phyloP scores from a whole-genome alignment of 768 basidiomycete species.

The Gloeopeniophorella convolvens region DNA sequence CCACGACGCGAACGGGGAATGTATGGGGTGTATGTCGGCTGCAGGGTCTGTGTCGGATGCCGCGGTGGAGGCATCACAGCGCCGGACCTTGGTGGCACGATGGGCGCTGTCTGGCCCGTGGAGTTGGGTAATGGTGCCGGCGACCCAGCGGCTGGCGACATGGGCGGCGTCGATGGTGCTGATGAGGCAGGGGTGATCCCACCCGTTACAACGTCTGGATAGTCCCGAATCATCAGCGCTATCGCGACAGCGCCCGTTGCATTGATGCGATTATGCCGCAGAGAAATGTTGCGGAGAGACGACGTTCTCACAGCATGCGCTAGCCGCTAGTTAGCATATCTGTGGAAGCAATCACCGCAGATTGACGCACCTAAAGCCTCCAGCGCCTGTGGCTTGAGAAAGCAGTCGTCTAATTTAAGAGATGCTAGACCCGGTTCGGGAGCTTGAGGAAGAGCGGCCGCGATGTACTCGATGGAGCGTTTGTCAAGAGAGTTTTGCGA shows the following conservation, averaged over 20 bases:
- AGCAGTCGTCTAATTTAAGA: slow-evolving; percentile 84
- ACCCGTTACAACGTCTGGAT: slow-evolving; percentile 65
- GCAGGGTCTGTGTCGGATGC: slow-evolving; percentile 44
- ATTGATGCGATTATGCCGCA: slow-evolving; percentile 83
- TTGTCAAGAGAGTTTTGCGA: slow-evolving; percentile 84
- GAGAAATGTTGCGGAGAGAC: slow-evolving; percentile 78
- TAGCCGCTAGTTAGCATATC: slow-evolving; percentile 26
- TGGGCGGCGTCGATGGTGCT: slow-evolving; percentile 22
- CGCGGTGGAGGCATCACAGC: slow-evolving; percentile 43
- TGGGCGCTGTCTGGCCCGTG: slow-evolving; percentile 29
- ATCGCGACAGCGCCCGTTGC: slow-evolving; percentile 84
- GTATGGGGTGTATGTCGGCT: slow-evolving; percentile 81
- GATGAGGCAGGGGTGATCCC: slow-evolving; percentile 24
- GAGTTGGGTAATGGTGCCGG: slow-evolving; percentile 30
- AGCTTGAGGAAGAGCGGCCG: slow-evolving; percentile 52
- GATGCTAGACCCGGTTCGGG: slow-evolving; percentile 61
- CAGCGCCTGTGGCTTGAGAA: slow-evolving; percentile 61
- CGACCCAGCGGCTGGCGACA: slow-evolving; percentile 29
- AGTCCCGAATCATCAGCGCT: slow-evolving; percentile 95
- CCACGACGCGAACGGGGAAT: slow-evolving; percentile 59
- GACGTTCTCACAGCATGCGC: slow-evolving; percentile 82
- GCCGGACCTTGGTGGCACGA: slow-evolving; percentile 31
- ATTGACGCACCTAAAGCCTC: slow-evolving; percentile 68
- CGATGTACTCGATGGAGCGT: slow-evolving; percentile 75
- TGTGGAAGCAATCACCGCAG: background rate